These are phyloP conservation scores for Austroboletus niveus DNA, from an alignment of 1,284 basidiomycete species.

Conservation along the genomic window DNA sequence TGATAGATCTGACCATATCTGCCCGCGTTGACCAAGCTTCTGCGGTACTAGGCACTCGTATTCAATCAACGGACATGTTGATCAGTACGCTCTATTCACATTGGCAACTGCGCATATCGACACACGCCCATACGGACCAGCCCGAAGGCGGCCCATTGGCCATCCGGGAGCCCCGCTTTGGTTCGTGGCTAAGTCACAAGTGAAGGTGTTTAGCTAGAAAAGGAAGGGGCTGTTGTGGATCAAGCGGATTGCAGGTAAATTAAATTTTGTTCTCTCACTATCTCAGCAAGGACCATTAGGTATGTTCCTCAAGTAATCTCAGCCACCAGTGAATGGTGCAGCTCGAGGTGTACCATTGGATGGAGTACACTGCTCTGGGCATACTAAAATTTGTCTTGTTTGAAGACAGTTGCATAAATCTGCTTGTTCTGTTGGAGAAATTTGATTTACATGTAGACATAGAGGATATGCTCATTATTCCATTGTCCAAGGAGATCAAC, in stretches of 20 bases:
- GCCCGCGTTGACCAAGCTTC: conserved; percentile 81
- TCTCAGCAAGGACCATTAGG: no score
- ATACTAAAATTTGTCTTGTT: conserved; percentile 80
- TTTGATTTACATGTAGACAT: no score
- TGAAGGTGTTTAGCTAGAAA: conserved; percentile 63
- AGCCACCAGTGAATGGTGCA: conserved; percentile 10
- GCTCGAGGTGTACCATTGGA: conserved; percentile 78
- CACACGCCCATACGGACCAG: conserved; percentile 20
- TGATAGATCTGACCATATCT: conserved; percentile 68
- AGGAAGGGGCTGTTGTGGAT: conserved; percentile 66
- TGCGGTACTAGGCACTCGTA: conserved; percentile 82
- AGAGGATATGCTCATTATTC: no score
- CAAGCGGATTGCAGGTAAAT: conserved; percentile 63
- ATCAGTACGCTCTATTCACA: conserved; percentile 82
- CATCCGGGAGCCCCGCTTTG: conserved; percentile 71
- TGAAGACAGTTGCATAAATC: conserved; percentile 61
- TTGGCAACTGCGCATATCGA: conserved; percentile 45
- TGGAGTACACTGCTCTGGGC: conserved; percentile 89
- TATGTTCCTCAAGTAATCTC: conserved; percentile 71
- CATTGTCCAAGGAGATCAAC: no score
- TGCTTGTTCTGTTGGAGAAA: no score
- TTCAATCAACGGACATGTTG: conserved; percentile 95
- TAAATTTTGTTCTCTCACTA: neutral
- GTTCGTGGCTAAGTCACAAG: conserved; percentile 64
- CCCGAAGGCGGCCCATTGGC: conserved; percentile 50